Evolutionary conservation across 2,329 filamentous ascomycete species (phyloP).

Genomic region (Colletotrichum theobromicola): DNA sequence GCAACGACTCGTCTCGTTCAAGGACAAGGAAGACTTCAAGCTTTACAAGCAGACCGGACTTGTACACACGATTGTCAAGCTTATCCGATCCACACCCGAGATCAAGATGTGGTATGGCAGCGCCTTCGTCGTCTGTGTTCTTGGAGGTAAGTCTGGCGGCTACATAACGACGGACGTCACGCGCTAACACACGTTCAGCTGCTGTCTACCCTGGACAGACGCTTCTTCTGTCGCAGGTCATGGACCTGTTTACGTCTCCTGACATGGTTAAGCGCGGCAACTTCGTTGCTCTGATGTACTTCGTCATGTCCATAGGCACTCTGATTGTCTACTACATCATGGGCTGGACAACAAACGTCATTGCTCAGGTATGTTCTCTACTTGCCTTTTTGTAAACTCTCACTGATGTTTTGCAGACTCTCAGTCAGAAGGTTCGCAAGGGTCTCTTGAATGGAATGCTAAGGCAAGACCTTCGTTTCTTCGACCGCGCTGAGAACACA

Average conservation of each 20-base stretch:
- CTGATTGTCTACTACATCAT: conserved; percentile 27
- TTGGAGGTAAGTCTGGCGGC: neutral
- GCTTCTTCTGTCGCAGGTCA: conserved; percentile 43
- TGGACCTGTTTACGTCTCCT: conserved; percentile 41
- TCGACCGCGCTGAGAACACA: conserved; percentile 36
- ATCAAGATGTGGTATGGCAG: conserved; percentile 15
- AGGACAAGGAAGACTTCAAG: conserved; percentile 10
- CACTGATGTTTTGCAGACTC: neutral
- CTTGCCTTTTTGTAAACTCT: neutral
- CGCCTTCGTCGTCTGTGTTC: neutral
- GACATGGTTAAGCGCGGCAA: conserved; percentile 14
- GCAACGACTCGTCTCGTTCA: neutral
- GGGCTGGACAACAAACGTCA: conserved; percentile 25
- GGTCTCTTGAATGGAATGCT: conserved; percentile 33
- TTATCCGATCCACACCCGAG: conserved; percentile 10
- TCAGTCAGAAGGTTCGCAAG: conserved; percentile 26
- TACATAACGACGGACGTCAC: neutral
- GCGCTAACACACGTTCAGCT: neutral
- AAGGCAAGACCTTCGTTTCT: conserved; percentile 47
- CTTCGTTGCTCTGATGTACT: conserved; percentile 39
- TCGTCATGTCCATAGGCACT: conserved; percentile 28
- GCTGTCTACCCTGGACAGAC: conserved; percentile 44
- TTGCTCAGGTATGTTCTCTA: conserved; percentile 8
- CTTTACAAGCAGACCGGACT: neutral
- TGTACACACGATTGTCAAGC: conserved; percentile 13